phyloP scores from a whole-genome alignment of 2,329 filamentous ascomycete species.

The Cladosporium austrohemisphaericum region DNA sequence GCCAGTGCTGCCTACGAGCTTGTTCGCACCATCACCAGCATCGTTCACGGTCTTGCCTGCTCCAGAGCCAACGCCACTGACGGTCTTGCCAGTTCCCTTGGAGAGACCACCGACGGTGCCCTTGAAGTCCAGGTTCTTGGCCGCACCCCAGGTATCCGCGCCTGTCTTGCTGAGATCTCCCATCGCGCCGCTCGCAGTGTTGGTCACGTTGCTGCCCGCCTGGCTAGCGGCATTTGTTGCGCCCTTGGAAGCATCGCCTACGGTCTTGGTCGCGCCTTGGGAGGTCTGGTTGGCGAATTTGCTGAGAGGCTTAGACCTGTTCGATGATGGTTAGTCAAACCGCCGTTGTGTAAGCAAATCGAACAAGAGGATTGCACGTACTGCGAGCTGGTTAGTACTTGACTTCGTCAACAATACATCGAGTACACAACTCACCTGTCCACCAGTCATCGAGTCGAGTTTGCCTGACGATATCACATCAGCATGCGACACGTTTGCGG shows the following conservation, averaged over 20 bases:
- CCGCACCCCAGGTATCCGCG: conserved; percentile 26
- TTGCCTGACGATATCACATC: conserved; percentile 24
- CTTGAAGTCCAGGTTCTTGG: conserved; percentile 28
- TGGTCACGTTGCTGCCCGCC: conserved; percentile 31
- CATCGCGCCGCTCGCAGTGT: conserved; percentile 26
- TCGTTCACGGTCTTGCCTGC: conserved; percentile 23
- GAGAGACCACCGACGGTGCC: conserved; percentile 24
- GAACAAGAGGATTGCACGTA: too few relatives aligned
- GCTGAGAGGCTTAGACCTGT: conserved; percentile 29
- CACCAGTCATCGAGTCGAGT: conserved; percentile 34
- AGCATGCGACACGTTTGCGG: conserved; percentile 17
- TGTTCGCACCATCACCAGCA: conserved; percentile 12
- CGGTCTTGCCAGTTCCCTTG: conserved; percentile 24
- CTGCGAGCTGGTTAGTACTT: too few relatives aligned
- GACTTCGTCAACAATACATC: too few relatives aligned
- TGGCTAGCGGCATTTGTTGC: conserved; percentile 15
- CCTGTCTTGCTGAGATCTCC: conserved; percentile 29
- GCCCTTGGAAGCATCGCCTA: conserved; percentile 33
- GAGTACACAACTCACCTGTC: too few relatives aligned
- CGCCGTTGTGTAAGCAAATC: too few relatives aligned
- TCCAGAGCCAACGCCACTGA: conserved; percentile 31
- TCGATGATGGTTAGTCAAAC: too few relatives aligned
- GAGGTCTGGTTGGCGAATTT: conserved; percentile 34
- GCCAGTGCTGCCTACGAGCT: conserved; percentile 11
- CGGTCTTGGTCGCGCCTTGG: conserved; percentile 36